Base-by-base conservation (phyloP, 1,139 yeast species). In the Sugiyamaella novakii region DNA sequence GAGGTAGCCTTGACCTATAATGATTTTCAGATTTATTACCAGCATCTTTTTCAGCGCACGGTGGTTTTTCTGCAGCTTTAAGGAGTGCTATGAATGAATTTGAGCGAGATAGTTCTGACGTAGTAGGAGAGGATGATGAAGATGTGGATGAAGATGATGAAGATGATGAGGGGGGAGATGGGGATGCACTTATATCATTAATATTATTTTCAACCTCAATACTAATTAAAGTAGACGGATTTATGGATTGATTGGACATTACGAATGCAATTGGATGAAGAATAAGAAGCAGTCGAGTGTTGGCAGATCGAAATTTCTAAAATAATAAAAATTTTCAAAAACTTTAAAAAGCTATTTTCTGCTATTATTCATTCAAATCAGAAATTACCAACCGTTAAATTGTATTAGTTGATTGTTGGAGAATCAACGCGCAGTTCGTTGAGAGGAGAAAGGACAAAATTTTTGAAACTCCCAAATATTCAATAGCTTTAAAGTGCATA, bases 1-100 rank as follows among this genome's bases (percentile, higher is more conserved):
- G 78, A 2, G 84, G 73, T 66, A 92, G 75, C 28, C 76, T 72
- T 10, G 71, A 61, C 59, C 76, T 73, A 68, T 89, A 91, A 64
- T 83, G 92, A 50, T 79, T 79, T 39, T 73, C 74, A 5, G 85
- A 76, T 58, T 78, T 77, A 58, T 84, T 82, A 0, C 97, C 97
- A 0, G 94, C 89, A 60, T 86, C 95, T 39, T 56, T 61, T 39
- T 58, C 63, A 14, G 61, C 49, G 25, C 59, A 51, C 28, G 55
- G 65, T 11, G 63, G 59, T 38, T 55, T 60, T 43, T 62, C 61
- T 48, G 60, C 62, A 6, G 64, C 56, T 33, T 59, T 54, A 34
- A 63, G 50, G 22, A 62, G 51, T 12, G 63, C 59, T 5, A 54
- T 53, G 35, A 63, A 57, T 8, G 65, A 58, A 24, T 62, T 54